Conservation (phyloP, 1,284 basidiomycete species). For the Fomitopsis pinicola region DNA sequence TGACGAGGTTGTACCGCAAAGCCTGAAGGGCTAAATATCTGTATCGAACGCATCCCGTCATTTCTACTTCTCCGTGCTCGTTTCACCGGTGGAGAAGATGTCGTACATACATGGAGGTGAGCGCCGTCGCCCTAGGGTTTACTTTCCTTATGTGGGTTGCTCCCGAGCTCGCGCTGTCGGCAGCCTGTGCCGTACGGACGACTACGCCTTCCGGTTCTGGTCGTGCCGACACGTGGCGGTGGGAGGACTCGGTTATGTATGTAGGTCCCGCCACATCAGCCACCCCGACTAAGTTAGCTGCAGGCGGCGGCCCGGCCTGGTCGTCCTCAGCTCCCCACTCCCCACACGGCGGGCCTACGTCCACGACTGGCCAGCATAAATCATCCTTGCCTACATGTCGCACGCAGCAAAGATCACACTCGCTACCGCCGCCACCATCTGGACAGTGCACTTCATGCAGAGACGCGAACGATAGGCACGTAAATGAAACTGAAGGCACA, state of each 20-base stretch:
- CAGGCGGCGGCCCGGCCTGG: no score
- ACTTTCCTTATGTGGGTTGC: neutral
- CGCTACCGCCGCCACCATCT: constrained; percentile 73
- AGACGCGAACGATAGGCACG: constrained; percentile 78
- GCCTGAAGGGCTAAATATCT: neutral
- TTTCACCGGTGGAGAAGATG: no score
- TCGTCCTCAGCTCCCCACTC: no score
- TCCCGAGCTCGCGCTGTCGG: neutral
- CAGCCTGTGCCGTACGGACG: no score
- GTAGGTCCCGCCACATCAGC: no score
- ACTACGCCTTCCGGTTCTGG: neutral
- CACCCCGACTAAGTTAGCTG: no score
- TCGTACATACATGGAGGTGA: no score
- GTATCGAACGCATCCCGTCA: neutral
- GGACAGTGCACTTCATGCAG: constrained; percentile 91
- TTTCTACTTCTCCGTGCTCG: neutral
- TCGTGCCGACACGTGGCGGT: neutral
- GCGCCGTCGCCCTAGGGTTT: no score
- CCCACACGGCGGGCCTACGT: no score
- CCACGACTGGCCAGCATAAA: neutral
- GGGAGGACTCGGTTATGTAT: neutral
- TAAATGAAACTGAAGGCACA: neutral
- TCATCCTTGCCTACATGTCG: constrained; percentile 46
- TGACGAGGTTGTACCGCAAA: neutral
- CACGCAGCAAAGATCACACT: constrained; percentile 78